phyloP scores from a whole-genome alignment of 768 basidiomycete genomes.

The Trametopsis cervina region DNA sequence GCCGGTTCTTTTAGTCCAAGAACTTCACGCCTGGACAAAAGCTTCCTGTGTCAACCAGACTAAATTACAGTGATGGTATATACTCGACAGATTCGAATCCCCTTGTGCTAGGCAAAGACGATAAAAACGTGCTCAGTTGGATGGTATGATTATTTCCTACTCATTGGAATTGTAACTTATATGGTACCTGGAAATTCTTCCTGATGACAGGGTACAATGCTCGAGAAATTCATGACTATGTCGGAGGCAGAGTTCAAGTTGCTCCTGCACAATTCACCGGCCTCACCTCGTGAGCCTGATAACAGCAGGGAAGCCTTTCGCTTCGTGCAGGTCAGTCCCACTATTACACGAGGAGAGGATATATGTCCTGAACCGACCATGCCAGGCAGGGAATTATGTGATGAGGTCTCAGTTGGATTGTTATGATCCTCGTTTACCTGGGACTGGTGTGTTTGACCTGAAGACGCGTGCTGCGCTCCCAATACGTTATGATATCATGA shows the following conservation, averaged over 20 bases:
- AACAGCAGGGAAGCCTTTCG: slow-evolving; percentile 69
- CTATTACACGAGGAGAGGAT: not conserved
- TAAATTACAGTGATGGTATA: slow-evolving; percentile 59
- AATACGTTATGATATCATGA: slow-evolving; percentile 79
- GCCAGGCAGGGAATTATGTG: slow-evolving; percentile 59
- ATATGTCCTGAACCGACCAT: no score
- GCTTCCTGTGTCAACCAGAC: slow-evolving; percentile 62
- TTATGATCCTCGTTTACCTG: slow-evolving; percentile 71
- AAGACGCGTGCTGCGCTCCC: slow-evolving; percentile 88
- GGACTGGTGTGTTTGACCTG: slow-evolving; percentile 90
- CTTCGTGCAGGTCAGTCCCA: slow-evolving; percentile 62
- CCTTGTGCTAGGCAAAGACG: slow-evolving; percentile 31
- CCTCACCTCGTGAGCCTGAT: slow-evolving; percentile 25
- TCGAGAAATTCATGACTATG: slow-evolving; percentile 84
- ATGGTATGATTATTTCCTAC: slow-evolving; percentile 54
- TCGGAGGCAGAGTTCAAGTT: slow-evolving; percentile 54
- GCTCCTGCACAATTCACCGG: slow-evolving; percentile 34
- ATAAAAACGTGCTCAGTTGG: slow-evolving; percentile 71
- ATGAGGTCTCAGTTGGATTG: slow-evolving; percentile 98
- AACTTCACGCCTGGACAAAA: slow-evolving; percentile 75
- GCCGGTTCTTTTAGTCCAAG: slow-evolving; percentile 32
- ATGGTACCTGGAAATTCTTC: no score
- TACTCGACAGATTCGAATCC: slow-evolving; percentile 61
- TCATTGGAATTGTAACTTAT: no score
- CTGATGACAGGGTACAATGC: slow-evolving; percentile 79